Evolutionary conservation across 108 stramenopile species (phyloP).

Genomic region (Cyclotella sp.): DNA sequence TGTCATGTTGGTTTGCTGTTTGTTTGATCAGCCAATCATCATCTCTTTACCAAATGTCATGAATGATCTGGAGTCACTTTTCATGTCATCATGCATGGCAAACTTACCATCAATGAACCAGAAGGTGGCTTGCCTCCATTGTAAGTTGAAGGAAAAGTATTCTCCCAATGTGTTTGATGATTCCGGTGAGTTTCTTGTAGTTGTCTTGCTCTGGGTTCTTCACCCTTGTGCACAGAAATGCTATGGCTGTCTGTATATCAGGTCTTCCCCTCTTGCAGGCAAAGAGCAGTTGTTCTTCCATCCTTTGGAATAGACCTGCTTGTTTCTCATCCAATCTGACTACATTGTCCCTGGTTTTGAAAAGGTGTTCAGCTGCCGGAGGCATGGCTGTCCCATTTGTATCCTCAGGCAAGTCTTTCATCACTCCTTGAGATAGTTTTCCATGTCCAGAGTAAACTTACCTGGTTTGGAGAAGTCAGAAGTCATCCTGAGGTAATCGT

Average conservation of each 20-base stretch:
- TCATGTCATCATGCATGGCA: neutral
- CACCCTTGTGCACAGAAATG: neutral
- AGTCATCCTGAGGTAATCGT: no score
- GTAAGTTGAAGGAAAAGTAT: neutral
- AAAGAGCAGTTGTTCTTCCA: no score
- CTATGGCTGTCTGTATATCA: no score
- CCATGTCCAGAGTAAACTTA: no score
- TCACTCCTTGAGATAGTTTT: no score
- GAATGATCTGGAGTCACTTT: neutral
- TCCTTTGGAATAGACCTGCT: no score
- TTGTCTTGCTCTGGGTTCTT: neutral
- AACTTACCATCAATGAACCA: neutral
- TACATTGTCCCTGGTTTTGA: no score
- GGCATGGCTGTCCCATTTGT: neutral
- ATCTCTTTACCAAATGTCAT: neutral
- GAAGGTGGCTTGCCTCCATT: neutral
- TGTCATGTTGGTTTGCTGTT: no score
- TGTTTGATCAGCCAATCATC: neutral
- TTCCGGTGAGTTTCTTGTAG: neutral
- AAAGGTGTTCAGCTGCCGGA: neutral
- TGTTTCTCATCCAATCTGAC: neutral
- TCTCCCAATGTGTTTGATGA: neutral
- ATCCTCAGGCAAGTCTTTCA: neutral
- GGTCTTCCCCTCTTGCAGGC: no score
- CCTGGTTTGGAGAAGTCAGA: no score